A percentile compares a stretch with the other conserved stretches of the same genome.
These are phyloP conservation scores for Cryoendolithus antarcticus DNA, from an alignment of 2,329 filamentous ascomycete species.

Conservation along the genomic window DNA sequence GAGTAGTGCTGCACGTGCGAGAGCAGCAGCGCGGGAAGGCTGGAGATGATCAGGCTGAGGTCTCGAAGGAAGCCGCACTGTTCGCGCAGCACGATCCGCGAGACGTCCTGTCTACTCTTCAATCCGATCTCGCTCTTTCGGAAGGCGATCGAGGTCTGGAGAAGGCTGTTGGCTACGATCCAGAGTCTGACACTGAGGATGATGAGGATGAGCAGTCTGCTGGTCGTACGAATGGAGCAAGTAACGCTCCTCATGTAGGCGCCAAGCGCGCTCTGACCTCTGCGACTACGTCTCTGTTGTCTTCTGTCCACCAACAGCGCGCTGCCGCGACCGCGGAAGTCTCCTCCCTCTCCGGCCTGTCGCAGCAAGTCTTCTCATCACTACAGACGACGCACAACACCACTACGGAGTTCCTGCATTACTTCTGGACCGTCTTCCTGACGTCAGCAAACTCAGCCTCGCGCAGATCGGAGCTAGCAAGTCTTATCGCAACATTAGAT, in stretches of 20 bases:
- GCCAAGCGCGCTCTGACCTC: conserved; percentile 25
- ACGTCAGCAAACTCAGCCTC: conserved; percentile 62
- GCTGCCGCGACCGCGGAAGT: conserved; percentile 9
- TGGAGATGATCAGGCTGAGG: conserved; percentile 25
- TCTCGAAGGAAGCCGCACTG: conserved; percentile 37
- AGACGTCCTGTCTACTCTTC: conserved; percentile 54
- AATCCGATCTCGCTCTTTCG: conserved; percentile 45
- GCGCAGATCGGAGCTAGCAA: conserved; percentile 66
- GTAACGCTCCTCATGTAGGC: conserved; percentile 26
- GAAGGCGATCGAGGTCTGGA: conserved; percentile 37
- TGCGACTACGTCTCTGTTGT: conserved; percentile 38
- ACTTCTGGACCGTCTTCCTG: conserved; percentile 89
- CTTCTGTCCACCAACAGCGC: conserved; percentile 4
- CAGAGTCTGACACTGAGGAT: conserved; percentile 48
- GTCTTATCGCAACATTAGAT: conserved; percentile 68
- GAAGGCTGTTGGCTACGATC: conserved; percentile 53
- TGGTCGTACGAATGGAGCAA: conserved; percentile 10
- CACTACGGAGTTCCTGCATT: conserved; percentile 87
- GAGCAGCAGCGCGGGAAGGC: conserved; percentile 78
- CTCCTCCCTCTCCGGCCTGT: conserved; percentile 24
- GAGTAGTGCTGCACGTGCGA: conserved; percentile 74
- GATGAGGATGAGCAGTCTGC: conserved; percentile 26
- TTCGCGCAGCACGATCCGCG: conserved; percentile 60
- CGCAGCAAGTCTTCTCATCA: conserved; percentile 43
- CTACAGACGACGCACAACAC: conserved; percentile 76